Base-by-base conservation (phyloP, 768 basidiomycete genomes). In the Termitomyces sp. region DNA sequence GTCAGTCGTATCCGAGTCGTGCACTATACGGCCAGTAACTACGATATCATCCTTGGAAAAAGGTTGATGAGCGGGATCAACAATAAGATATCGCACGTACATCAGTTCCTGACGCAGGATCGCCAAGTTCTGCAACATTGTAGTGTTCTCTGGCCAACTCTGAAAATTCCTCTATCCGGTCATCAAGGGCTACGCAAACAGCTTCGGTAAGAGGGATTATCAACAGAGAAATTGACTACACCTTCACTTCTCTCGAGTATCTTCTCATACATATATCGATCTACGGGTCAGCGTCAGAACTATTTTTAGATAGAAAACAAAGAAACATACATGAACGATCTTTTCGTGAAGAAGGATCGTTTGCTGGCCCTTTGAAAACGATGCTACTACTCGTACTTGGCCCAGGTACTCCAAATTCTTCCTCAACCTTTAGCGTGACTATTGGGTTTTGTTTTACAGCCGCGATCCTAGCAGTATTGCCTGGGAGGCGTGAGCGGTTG, bases 241-340 rank as follows among this genome's bases (percentile, higher is more conserved):
- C 94, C 86, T 79, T 88, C 88, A 60, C 92, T 88, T 47, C 94
- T 78, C 66, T 91, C 90, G 2, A 84, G 83, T 26, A 89, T 78
- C 72, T 92, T 94, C 70, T 98, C 94, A 66, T 90, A 94, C 94
- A 96, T 95, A 69, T 98, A 98, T 30, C 90, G 83, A 79, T 87
- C 89, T 92, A 62, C 26, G 38, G 40, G 26, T 22, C 9, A 13
- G 47, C 38, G 49, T 62, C 11, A 55, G 28, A n/a, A 49, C 35
- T 47, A 28, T 46, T 5, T 14, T 13, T 3, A 50, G 16, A 22
- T 11, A 6, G 13, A 46, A 54, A 24, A 33, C 22, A 50, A 36
- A 22, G 59, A 40, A 10, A 72, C 85, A 76, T 67, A 90, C 89
- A 89, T 36, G 78, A 75, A 35, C 85, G 79, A 55, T 71, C 74